Conservation (phyloP, 2,329 filamentous ascomycete genomes). For the Trichoderma sp. region DNA sequence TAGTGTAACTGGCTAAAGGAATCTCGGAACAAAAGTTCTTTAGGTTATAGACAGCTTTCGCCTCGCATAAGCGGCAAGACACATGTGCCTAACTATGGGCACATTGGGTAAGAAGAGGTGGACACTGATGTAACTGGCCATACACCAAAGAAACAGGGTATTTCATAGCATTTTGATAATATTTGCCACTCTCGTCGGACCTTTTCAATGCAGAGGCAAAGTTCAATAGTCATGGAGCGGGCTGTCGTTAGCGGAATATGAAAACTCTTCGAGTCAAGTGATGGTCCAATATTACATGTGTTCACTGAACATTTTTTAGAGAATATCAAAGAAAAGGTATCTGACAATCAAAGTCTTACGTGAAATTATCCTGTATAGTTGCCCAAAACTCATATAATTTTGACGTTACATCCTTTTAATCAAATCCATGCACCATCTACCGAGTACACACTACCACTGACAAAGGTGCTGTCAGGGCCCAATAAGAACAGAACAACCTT, state of each 20-base stretch:
- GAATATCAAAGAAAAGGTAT: background rate
- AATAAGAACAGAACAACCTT: constrained; percentile 36
- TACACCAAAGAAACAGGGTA: background rate
- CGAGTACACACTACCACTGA: constrained; percentile 41
- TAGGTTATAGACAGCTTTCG: background rate
- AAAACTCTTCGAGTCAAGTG: background rate
- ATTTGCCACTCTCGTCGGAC: background rate
- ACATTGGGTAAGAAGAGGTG: background rate
- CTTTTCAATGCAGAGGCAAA: background rate
- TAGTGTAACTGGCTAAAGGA: background rate
- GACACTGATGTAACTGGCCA: background rate
- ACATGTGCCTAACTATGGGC: background rate
- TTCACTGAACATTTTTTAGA: background rate
- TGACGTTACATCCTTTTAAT: background rate
- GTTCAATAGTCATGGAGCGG: background rate
- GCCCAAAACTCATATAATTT: background rate
- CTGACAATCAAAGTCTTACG: background rate
- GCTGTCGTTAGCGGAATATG: background rate
- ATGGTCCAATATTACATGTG: background rate
- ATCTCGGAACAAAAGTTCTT: background rate
- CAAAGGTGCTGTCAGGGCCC: constrained; percentile 35
- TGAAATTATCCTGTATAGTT: background rate
- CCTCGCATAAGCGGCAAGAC: background rate
- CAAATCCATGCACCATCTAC: constrained; percentile 46
- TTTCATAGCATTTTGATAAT: background rate